Base-by-base conservation (phyloP, 192 early-diverging fungal species). In the Dimargaris verticillata region DNA sequence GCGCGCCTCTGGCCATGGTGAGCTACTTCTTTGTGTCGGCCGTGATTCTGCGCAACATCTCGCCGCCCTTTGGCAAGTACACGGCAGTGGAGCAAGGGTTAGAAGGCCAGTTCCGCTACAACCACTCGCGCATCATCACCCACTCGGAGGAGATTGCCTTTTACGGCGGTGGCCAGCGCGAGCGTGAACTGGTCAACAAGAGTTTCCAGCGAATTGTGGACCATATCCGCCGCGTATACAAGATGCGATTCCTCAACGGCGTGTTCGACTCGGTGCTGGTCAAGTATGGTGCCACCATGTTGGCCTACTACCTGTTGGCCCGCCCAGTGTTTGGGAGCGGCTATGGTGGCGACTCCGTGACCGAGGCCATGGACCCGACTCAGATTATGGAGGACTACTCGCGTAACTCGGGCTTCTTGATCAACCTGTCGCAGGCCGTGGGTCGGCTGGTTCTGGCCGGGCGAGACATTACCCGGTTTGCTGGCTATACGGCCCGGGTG, bases 181-280 rank as follows among this genome's bases (percentile, higher is more conserved):
- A 98, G 63, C 88, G 88, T 68, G 72, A 69, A n/a, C 84, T 87
- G 42, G 70, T 96, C 54, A 81, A 91, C 57, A 75, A 76, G 47
- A 78, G 77, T 54, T 98, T 92, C 68, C 70, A 78, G 67, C 76
- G 79, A 12, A 78, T 98, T 26, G 83, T 92, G 50, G 78, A 79
- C 47, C 95, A 98, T 67, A 78, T 96, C 67, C 89, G 89, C 67
- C 79, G 79, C 53, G 81, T 93, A 41, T 91, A 87, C 74, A 82
- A 80, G 22, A 77, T 87, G 62, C 84, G 88, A 28, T 85, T 98
- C 59, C 86, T 85, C 69, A 88, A 96, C 68, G 80, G 86, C 25
- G 95, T 97, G 92, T 72, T 95, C 51, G 95, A 97, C 70, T 93
- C 96, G 72, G 96, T 95, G 77, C 78, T 96, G 26, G 90, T 98